Evolutionary conservation across 768 basidiomycete species (phyloP).

Genomic region (Pulveroboletus sp.): DNA sequence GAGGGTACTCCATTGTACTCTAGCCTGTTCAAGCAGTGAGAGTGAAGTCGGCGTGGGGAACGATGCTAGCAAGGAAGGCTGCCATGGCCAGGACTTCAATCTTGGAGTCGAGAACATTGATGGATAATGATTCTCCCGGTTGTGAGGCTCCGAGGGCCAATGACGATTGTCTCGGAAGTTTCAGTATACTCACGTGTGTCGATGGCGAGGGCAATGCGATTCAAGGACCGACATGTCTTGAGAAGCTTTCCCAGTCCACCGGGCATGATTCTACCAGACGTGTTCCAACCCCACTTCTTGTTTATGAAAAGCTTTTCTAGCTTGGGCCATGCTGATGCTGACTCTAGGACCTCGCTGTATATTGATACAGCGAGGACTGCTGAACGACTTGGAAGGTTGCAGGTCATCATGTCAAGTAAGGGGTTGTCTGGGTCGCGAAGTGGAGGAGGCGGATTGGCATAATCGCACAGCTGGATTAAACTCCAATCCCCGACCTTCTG

Average conservation of each 20-base stretch:
- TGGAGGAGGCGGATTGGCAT: not conserved
- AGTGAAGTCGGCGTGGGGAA: not conserved
- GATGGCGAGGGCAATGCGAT: not conserved
- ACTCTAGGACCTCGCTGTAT: not conserved
- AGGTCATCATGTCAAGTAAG: conserved; percentile 2
- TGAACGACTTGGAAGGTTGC: not conserved
- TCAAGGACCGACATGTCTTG: not conserved
- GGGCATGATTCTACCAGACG: conserved; percentile 2
- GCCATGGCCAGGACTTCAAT: conserved; percentile 1
- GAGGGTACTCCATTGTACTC: not conserved
- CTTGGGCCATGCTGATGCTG: conserved; percentile 8
- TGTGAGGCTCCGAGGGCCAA: too few relatives aligned
- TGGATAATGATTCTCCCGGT: not conserved
- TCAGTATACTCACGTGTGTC: conserved; percentile 1
- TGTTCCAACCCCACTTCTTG: conserved; percentile 5
- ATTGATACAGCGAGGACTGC: not conserved
- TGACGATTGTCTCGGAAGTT: not conserved
- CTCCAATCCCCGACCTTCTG: not conserved
- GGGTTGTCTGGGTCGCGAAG: not conserved
- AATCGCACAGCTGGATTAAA: too few relatives aligned
- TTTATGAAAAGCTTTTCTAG: conserved; percentile 8
- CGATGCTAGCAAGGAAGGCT: not conserved
- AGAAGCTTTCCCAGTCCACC: conserved; percentile 4
- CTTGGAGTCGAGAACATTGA: conserved; percentile 3
- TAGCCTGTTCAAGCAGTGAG: not conserved